Conservation (phyloP, 2,329 filamentous ascomycete species). For the Arthrocladium fulminans region DNA sequence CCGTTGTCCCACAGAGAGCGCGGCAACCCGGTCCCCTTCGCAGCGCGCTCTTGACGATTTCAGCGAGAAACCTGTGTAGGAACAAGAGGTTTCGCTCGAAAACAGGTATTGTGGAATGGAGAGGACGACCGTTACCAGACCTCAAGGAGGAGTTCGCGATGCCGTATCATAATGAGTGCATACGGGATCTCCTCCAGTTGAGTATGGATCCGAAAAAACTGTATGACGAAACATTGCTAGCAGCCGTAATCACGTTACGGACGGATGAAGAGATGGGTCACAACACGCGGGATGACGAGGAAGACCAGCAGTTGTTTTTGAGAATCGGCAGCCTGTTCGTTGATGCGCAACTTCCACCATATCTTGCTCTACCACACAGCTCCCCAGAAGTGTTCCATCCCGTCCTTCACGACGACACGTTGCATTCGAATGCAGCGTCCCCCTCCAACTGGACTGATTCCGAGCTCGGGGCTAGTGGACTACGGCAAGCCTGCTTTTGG, state of each 20-base stretch:
- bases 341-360: conserved; percentile 15
- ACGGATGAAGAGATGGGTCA: conserved; percentile 37
- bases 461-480: conserved; percentile 22
- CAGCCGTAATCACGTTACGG: conserved; percentile 31
- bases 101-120: conserved; percentile 12
- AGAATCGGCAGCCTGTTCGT: conserved; percentile 25
- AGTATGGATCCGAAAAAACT: conserved; percentile 30
- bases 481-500: conserved; percentile 40
- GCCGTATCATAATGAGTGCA: conserved; percentile 35
- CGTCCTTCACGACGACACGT: not conserved
- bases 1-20: conserved; percentile 35
- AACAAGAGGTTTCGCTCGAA: conserved; percentile 18
- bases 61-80: conserved; percentile 31
- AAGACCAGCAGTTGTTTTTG: conserved; percentile 26
- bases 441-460: not conserved
- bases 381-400: conserved; percentile 7
- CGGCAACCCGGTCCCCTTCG: conserved; percentile 33
- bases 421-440: not conserved
- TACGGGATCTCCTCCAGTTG: conserved; percentile 33
- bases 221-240: conserved; percentile 32
- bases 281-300: not conserved
- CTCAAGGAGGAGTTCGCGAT: conserved; percentile 31
- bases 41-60: conserved; percentile 32
- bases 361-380: conserved; percentile 2
- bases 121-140: conserved; percentile 24